Conservation (phyloP, 2,329 filamentous ascomycete species). For the Madurella fahalii region DNA sequence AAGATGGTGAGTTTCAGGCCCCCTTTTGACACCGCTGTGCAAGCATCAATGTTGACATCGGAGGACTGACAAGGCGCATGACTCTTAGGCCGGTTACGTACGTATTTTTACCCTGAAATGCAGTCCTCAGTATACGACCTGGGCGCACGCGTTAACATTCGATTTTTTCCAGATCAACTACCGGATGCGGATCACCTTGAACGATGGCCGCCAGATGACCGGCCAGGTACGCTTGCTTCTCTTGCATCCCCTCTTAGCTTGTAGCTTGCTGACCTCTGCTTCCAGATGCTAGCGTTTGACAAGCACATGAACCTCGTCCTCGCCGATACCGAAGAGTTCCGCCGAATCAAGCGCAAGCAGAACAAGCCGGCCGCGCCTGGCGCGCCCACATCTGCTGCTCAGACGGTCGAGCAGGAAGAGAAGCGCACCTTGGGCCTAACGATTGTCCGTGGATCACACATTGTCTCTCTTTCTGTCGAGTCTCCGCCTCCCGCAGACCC, state of each 20-base stretch:
- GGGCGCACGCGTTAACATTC: constrained; percentile 9
- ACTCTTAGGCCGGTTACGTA: constrained; percentile 66
- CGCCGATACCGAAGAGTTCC: constrained; percentile 97
- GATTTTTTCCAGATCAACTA: constrained; percentile 77
- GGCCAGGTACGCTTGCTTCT: constrained; percentile 33
- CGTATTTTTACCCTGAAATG: constrained; percentile 35
- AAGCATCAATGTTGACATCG: constrained; percentile 43
- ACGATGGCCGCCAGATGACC: constrained; percentile 92
- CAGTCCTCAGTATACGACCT: too few relatives aligned
- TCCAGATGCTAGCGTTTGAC: constrained; percentile 97
- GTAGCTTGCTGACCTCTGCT: background rate
- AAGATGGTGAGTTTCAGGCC: constrained; percentile 81
- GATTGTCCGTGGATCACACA: constrained; percentile 90
- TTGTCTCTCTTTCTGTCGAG: constrained; percentile 92
- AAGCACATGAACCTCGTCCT: constrained; percentile 99
- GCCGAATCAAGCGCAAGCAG: constrained; percentile 81
- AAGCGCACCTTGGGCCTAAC: constrained; percentile 95
- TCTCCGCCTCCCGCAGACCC: constrained; percentile 93
- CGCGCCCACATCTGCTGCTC: constrained; percentile 55
- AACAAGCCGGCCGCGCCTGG: constrained; percentile 65
- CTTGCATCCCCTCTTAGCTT: background rate
- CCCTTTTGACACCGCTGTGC: constrained; percentile 36
- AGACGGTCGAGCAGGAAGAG: constrained; percentile 84
- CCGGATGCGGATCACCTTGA: constrained; percentile 94
- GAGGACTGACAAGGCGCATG: constrained; percentile 54